Evolutionary conservation across 78 protist species (phyloP).

Genomic region (Capsaspora owczarzaki): DNA sequence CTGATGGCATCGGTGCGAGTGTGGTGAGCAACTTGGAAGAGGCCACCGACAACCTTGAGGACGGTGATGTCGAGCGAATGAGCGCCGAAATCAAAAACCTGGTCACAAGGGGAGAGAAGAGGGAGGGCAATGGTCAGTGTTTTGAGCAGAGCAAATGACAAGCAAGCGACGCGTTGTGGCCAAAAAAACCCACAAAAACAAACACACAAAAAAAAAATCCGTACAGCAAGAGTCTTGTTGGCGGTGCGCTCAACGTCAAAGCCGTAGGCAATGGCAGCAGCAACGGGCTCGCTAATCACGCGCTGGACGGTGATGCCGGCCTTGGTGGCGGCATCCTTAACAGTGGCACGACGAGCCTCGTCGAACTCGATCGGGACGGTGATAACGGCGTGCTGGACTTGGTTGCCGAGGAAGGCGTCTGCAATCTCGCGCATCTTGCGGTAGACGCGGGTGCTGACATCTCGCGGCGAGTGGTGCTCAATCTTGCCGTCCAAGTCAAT

Average conservation of each 20-base stretch:
- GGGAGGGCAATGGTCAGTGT: too few species aligned
- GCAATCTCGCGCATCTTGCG: constrained; percentile 74
- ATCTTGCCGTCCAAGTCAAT: constrained; percentile 66
- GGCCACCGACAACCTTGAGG: neutral
- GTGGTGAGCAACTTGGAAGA: neutral
- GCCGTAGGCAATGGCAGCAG: constrained; percentile 94
- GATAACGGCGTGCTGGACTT: constrained; percentile 70
- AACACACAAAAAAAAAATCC: constrained; percentile 1
- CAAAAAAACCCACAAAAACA: neutral
- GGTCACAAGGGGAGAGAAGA: too few species aligned
- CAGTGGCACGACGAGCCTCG: constrained; percentile 63
- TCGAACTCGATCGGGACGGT: constrained; percentile 81
- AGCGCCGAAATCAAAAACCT: neutral
- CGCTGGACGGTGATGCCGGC: constrained; percentile 84
- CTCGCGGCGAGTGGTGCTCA: constrained; percentile 46
- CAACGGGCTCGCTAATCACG: constrained; percentile 96
- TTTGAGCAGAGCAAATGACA: neutral
- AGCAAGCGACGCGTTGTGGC: neutral
- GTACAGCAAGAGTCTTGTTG: neutral
- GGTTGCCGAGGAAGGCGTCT: constrained; percentile 66
- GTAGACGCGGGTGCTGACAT: constrained; percentile 63
- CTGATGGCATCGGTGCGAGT: neutral
- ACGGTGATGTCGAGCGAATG: neutral
- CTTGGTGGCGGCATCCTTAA: constrained; percentile 54
- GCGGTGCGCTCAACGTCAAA: constrained; percentile 35